Evolutionary conservation across 169 alveolate species (phyloP), one percentile per base, ranked within the genome.

Genomic region (Amoebophrya sp.): DNA sequence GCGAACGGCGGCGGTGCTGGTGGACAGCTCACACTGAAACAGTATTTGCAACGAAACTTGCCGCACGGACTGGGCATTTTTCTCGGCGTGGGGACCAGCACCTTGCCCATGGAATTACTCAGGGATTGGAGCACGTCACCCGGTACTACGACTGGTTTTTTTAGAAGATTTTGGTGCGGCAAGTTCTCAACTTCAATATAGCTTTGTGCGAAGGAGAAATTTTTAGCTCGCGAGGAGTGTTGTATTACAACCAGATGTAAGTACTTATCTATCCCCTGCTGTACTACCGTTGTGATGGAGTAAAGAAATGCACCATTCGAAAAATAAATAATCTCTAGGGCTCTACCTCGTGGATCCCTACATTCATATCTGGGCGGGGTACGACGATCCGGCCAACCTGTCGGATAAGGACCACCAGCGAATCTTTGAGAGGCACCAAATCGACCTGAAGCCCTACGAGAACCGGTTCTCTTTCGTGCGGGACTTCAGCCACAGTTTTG

Each of bases 61-160:
- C 83, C 83, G 38, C 83, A 66, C 83, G 83, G 83, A 18, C 35
- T 66, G 35, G 83, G 83, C 29, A 66, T 66, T 66, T 66, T 66
- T 25, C 83, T 66, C 10, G 83, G 83, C 83, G 83, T 66, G 32
- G 83, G 83, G 32, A 18, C 39, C 1, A 66, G 18, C 18, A 66
- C 32, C 1, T 25, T 66, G 1, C 83, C 83, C 7, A 25, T 3
- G 10, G 35, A 66, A 25, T 25, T 66, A 25, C 32, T 66, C 32
- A 2, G 83, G 18, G 83, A 66, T 3, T 66, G 83, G 83, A 66
- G 83, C 83, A 66, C 83, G 83, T 66, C 83, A 25, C 83, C 83
- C 1, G 83, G 83, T 66, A n/a, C 83, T 7, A 41, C n/a, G n/a
- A n/a, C n/a, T 47, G 66, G 29, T 47, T 47, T 47, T 18, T 47